Base-by-base conservation (phyloP, 1,284 basidiomycete genomes). In the Naganishia sp. region DNA sequence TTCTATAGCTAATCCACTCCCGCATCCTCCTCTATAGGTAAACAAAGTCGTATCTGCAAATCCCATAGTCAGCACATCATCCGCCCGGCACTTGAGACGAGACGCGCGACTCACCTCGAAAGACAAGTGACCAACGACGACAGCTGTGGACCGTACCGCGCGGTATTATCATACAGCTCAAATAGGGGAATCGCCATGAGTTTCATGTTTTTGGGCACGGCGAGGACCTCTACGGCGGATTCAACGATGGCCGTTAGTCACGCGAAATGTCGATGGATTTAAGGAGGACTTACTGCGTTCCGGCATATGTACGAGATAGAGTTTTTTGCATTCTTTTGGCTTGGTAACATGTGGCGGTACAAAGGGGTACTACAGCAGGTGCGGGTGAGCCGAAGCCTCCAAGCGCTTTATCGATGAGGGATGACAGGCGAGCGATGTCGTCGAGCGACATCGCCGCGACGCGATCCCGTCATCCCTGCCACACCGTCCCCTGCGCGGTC, bases 181-280 rank as follows among this genome's bases (percentile, higher is more conserved):
- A 95, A 97, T 39, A 99, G 82, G 0, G 95, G 95, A 56, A 96
- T 94, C 1, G 92, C 92, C 25, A 97, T 87, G 2, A 98, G 85
- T 79, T 98, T 98, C 94, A 98, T 97, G 80, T 99, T 99, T 81
- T 92, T 92, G 0, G 95, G 95, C 1, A 98, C 93, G 1, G 93
- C 92, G 15, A 99, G 86, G 11, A 94, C 89, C 79, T 96, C 94
- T 98, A 79, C 55, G 71, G 42, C 17, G 21, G 47, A 41, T 18
- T 17, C 15, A 28, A 63, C 47, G 41, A 25, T 66, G 15, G 60
- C 23, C 39, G 42, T 25, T 9, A 50, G 42, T 17, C 31, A 56
- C 50, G 32, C 15, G 41, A 41, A 52, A 28, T 31, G 54, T 50
- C 43, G 1, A 56, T 46, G 41, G 28, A 41, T 35, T 45, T 17